Evolutionary conservation across 148 eudicot species (phyloP), one percentile per base, ranked within the genome.

Genomic region (Gaultheria prostrata): DNA sequence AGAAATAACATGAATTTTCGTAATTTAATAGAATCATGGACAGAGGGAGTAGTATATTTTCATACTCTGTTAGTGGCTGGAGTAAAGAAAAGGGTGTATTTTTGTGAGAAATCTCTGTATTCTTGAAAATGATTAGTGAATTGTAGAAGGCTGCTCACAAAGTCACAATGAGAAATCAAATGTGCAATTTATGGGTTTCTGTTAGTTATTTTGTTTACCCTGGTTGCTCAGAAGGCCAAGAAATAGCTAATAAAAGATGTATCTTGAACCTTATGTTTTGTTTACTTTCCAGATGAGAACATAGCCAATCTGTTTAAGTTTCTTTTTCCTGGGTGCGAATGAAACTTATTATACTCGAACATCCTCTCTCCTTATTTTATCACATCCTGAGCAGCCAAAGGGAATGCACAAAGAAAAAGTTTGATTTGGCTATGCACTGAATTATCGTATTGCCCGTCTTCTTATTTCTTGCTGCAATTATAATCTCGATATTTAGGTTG

Each of bases 401-500:
- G 45, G 57, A 81, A 35, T 9, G 8, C 11, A 28, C 1, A 69
- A 48, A 49, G 56, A 82, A 10, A 33, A 59, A 46, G 70, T 2
- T 50, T 35, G 67, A 48, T 53, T 35, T 33, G 26, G n/a, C n/a
- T 74, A n/a, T 0, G 21, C 45, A 57, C 48, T 15, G 53, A 54
- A 72, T 33, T 49, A 26, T 17, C 77, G 8, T 20, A 18, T 21
- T 82, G 21, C 61, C 15, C 50, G 3, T 48, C 50, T 28, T 84
- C 9, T 1, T n/a, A n/a, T 24, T 14, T 79, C 35, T 18, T 79
- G 1, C 14, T 32, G 11, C 11, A 8, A 83, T 26, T 43, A 21
- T 24, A 53, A 28, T 28, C 1, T 49, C 59, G 45, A 43, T 80
- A 56, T 76, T 79, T 35, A 18, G 30, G 76, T 24, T 85, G 84